Evolutionary conservation across 768 basidiomycete genomes (phyloP).

Genomic region (Vararia minispora): DNA sequence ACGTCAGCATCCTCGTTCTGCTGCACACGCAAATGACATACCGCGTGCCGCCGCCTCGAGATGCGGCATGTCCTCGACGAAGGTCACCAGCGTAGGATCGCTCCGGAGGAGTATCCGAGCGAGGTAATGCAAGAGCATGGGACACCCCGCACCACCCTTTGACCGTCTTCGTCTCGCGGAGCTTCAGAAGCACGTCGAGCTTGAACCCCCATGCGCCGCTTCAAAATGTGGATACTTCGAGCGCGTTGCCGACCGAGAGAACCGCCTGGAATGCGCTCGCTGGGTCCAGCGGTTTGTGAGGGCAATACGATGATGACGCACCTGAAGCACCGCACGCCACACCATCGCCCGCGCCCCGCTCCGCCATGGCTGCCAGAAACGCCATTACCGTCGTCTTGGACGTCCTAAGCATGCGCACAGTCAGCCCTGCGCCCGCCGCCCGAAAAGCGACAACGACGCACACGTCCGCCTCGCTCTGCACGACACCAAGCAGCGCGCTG

Average conservation of each 20-base stretch:
- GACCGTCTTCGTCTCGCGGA: conserved; percentile 75
- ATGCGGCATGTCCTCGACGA: conserved; percentile 72
- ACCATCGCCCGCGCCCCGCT: no score
- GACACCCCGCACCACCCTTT: conserved; percentile 58
- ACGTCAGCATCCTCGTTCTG: neutral
- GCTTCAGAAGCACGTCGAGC: conserved; percentile 69
- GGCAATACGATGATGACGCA: no score
- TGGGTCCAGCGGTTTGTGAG: neutral
- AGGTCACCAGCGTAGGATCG: conserved; percentile 54
- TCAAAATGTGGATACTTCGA: conserved; percentile 77
- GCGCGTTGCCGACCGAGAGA: conserved; percentile 65
- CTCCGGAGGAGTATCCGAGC: conserved; percentile 59
- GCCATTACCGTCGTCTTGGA: no score
- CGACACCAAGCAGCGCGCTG: conserved; percentile 39
- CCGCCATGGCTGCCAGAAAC: no score
- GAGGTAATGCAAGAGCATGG: conserved; percentile 88
- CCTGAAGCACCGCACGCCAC: no score
- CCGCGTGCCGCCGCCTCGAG: conserved; percentile 77
- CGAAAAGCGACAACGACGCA: no score
- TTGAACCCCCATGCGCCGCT: conserved; percentile 81
- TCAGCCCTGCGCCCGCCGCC: no score
- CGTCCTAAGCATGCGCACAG: no score
- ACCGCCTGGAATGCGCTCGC: conserved; percentile 43
- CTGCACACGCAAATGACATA: conserved; percentile 21
- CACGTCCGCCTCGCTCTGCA: no score